Percentiles rank a stretch among this genome's conserved stretches.
phyloP scores from a whole-genome alignment of 176 grass and related monocot species.

The Eragrostis nindensis region DNA sequence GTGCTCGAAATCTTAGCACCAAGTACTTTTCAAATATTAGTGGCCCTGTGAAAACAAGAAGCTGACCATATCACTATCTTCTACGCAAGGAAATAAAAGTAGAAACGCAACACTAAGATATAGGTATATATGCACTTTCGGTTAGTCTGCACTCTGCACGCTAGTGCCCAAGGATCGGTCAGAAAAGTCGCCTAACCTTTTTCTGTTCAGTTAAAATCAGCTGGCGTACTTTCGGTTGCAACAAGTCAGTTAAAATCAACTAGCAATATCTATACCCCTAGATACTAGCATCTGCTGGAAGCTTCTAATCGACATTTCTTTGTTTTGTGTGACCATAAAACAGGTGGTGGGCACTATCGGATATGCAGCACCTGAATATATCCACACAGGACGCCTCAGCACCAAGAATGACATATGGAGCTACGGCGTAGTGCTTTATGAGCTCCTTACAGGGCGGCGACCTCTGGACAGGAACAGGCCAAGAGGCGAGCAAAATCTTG shows the following conservation, averaged over 20 bases:
- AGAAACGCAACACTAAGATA: not conserved
- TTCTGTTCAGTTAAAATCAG: constrained; percentile 32
- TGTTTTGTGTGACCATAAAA: constrained; percentile 29
- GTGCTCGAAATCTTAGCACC: not conserved
- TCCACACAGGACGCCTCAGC: constrained; percentile 85
- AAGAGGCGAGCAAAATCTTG: constrained; percentile 76
- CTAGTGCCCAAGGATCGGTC: constrained; percentile 13
- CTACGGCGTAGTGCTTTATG: constrained; percentile 83
- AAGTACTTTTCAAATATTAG: constrained; percentile 25
- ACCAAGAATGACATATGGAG: constrained; percentile 94
- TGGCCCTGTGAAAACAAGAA: constrained; percentile 39
- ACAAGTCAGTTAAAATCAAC: constrained; percentile 26
- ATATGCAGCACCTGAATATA: constrained; percentile 95
- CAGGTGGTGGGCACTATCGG: constrained; percentile 93
- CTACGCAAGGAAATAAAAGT: constrained; percentile 9
- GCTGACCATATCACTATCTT: constrained; percentile 11
- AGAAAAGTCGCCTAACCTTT: constrained; percentile 26
- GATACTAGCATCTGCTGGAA: not conserved
- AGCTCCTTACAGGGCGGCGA: constrained; percentile 81
- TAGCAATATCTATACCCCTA: constrained; percentile 1
- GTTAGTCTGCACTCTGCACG: constrained; percentile 19
- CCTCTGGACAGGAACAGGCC: constrained; percentile 85
- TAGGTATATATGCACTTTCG: constrained; percentile 21
- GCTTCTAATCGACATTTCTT: not conserved
- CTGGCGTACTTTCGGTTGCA: not conserved